phyloP scores from a whole-genome alignment of 305 asterid species.

The Salvia sclarea region DNA sequence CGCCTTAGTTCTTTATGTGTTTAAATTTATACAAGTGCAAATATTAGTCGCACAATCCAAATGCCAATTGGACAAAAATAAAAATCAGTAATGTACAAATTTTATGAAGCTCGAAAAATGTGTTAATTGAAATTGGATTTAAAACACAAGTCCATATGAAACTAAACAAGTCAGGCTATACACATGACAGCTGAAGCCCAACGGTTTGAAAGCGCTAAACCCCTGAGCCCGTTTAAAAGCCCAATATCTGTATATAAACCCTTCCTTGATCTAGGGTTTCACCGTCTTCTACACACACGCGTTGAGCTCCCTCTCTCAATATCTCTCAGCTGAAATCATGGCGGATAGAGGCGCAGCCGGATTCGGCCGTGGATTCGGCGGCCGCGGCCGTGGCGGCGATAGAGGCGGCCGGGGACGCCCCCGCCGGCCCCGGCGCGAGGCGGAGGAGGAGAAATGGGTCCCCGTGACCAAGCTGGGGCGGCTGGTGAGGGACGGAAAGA shows the following conservation, averaged over 20 bases:
- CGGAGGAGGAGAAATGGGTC: conserved; percentile 61
- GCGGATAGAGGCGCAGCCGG: conserved; percentile 56
- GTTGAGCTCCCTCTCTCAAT: neutral
- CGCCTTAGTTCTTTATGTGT: too few relatives aligned
- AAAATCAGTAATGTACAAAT: too few relatives aligned
- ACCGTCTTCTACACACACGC: conserved; percentile 4
- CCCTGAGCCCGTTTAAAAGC: conserved; percentile 4
- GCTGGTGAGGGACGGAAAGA: conserved; percentile 46
- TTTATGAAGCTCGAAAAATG: too few relatives aligned
- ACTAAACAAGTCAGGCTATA: too few relatives aligned
- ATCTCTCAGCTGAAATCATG: conserved; percentile 29
- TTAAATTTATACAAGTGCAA: too few relatives aligned
- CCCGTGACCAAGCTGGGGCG: conserved; percentile 62
- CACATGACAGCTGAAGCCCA: neutral
- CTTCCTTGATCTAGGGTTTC: conserved; percentile 30
- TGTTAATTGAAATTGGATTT: too few relatives aligned
- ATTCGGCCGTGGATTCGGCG: conserved; percentile 55
- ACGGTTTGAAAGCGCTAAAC: neutral
- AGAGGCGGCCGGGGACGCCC: conserved; percentile 55
- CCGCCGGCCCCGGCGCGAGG: conserved; percentile 55
- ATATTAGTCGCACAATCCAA: too few relatives aligned
- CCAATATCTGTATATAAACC: conserved; percentile 15
- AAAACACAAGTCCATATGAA: too few relatives aligned
- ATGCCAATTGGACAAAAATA: too few relatives aligned
- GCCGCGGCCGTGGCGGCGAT: conserved; percentile 52